Base-by-base conservation (phyloP, 495 filamentous ascomycete species). In the Xanthoparmelia taractica region DNA sequence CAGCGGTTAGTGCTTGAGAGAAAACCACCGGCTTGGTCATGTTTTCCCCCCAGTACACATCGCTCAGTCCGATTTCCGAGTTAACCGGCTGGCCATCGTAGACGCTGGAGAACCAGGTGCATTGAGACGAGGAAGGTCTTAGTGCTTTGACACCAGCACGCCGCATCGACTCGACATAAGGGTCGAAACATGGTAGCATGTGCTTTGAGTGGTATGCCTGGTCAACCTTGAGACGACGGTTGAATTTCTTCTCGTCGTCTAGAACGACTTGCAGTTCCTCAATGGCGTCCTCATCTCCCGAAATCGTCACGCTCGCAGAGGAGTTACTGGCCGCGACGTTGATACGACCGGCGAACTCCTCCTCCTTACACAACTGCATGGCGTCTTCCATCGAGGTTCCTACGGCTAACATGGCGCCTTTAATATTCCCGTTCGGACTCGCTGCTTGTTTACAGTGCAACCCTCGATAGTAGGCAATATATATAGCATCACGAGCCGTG, bases 41-140 rank as follows among this genome's bases (percentile, higher is more conserved):
- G 62, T 85, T 85, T 38, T 82, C 73, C 4, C 59, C 70, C 84
- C 83, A 86, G 69, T 86, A 86, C 7, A 69, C 25, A 29, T 58
- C 73, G 15, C 40, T 20, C 40, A 43, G 15, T 43, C 15, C 17
- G 40, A 47, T 1, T 29, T 55, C 70, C 29, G 0, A 61, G 36
- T 29, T 29, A 8, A 33, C n/a, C 48, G 37, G 36, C 18, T 33
- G 34, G 4, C 38, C 55, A 36, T 65, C 36, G 43, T 8, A 56
- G 33, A 63, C 60, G 33, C 60, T 63, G 4, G 60, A 63, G 27
- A 15, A 55, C 60, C 60, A 63, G 27, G 33, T 29, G 40, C 48
- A 65, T 61, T 37, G 29, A 34, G 41, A 36, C 7, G 23, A 36
- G 23, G 38, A 33, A 20, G 45, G 48, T 1, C n/a, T 37, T n/a